Evolutionary conservation across 257 asterid species (phyloP), one percentile per base, ranked within the genome.

Genomic region (Nicotiana noctiflora): DNA sequence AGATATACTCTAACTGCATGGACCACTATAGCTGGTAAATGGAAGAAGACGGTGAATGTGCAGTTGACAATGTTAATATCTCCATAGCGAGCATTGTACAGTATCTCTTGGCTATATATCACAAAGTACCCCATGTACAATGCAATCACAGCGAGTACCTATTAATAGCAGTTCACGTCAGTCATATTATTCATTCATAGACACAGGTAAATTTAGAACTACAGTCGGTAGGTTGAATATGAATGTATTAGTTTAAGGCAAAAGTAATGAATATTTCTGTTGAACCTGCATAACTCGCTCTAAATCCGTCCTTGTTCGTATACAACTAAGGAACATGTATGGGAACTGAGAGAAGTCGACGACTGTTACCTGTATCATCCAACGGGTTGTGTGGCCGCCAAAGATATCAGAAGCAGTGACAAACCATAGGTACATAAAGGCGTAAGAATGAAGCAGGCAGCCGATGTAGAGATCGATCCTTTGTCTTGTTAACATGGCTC

Each of bases 21-120:
- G 78, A 72, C 60, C 5, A 72, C 60, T 12, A 72, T 72, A 6
- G 40, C 78, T n/a, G 78, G 78, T 72, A 72, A 23, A 72, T 23
- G 15, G 60, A 72, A 72, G 37, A 72, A 23, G 37, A 72, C n/a
- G 23, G 59, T 46, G 40, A 46, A 0, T 3, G 78, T 72, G 40
- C 78, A 31, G 18, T 46, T 72, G 59, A 72, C 59, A 72, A 21
- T 46, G 60, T 72, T 8, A 49, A 72, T 4, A 13, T 72, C 77
- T 40, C 60, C 59, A 46, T 6, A 72, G 21, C 11, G 40, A 72
- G 78, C 77, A 72, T 72, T n/a, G 4, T 72, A 72, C 59, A 72
- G 0, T 13, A 72, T 72, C 40, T 72, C 78, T 23, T 72, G 78
- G 78, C 78, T 46, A 46, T 72, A 72, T 46, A 46, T 6, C 57